Base-by-base conservation (phyloP, 345 rosid genomes). In the Aegle marmelos region DNA sequence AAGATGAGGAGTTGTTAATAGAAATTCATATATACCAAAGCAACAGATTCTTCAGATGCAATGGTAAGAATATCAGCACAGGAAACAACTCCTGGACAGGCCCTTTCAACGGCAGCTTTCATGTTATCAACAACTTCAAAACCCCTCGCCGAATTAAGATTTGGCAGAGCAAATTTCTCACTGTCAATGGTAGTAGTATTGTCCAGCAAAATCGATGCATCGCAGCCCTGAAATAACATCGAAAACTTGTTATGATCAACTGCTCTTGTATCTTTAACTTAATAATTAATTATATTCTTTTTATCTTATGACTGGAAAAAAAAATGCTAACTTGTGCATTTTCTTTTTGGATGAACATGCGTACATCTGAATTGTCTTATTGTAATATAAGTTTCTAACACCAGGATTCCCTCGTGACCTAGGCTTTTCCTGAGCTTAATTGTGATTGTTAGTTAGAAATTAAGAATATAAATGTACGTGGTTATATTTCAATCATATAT, bases 111-210 rank as follows among this genome's bases (percentile, higher is more conserved):
- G 2, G 68, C 79, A 22, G 78, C 10, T 82, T 91, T 91, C 87
- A 89, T 89, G 41, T 36, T 59, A 68, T 89, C 95, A 28, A 89
- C 71, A 25, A 88, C 90, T 1, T 83, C 54, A 34, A 75, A 89
- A 7, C 93, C 95, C 77, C 93, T 84, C 2, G 66, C 80, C 1
- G 95, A 91, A 60, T 91, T 91, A 36, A 66, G 80, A 48, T 89
- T 91, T 5, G 89, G 83, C 60, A 11, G 0, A 7, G 92, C 88
- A 60, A 83, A 84, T 78, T 90, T 90, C 78, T 89, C 92, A 1
- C 85, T 81, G 4, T 57, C 37, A 60, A 86, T 82, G 4, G 90
- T 78, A 10, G 75, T 53, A 6, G 71, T 74, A 53, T 82, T 79
- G 80, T 90, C 92, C 56, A 90, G 79, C 79, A 90, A 33, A 57